Conservation (phyloP, 2,329 filamentous ascomycete genomes). For the Periconia macrospinosa region DNA sequence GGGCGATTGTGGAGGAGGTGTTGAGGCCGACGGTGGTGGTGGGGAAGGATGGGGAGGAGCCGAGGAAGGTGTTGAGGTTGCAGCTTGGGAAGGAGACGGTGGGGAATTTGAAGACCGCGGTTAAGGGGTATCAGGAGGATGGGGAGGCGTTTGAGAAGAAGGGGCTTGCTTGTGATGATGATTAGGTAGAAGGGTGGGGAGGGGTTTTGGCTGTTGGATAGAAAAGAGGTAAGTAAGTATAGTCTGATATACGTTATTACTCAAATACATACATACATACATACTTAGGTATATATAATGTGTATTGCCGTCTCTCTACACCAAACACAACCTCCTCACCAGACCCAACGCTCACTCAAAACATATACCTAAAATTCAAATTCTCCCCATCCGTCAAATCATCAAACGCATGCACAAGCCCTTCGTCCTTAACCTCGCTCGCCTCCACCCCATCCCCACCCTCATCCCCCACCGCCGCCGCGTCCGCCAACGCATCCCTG, state of each 20-base stretch:
- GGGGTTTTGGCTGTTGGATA: too few species aligned
- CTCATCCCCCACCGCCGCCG: constrained; percentile 45
- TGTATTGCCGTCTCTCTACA: too few species aligned
- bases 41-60: not conserved
- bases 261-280: too few species aligned
- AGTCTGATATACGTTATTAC: too few species aligned
- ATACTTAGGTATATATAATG: too few species aligned
- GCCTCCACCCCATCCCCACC: constrained; percentile 51
- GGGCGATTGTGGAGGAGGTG: not conserved
- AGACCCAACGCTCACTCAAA: not conserved
- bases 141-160: too few species aligned
- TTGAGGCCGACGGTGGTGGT: not conserved
- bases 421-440: constrained; percentile 46
- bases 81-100: not conserved
- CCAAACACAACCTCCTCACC: constrained; percentile 7
- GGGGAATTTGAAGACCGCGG: too few species aligned
- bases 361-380: constrained; percentile 61
- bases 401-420: constrained; percentile 60
- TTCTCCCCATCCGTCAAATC: constrained; percentile 67
- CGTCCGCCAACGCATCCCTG: constrained; percentile 54
- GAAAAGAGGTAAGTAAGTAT: too few species aligned
- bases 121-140: too few species aligned
- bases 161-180: too few species aligned
- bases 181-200: too few species aligned
- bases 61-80: not conserved